A percentile compares a stretch with the other conserved stretches of the same genome.
Conservation (phyloP, 306 rosid genomes). For the Fragaria ananassa region DNA sequence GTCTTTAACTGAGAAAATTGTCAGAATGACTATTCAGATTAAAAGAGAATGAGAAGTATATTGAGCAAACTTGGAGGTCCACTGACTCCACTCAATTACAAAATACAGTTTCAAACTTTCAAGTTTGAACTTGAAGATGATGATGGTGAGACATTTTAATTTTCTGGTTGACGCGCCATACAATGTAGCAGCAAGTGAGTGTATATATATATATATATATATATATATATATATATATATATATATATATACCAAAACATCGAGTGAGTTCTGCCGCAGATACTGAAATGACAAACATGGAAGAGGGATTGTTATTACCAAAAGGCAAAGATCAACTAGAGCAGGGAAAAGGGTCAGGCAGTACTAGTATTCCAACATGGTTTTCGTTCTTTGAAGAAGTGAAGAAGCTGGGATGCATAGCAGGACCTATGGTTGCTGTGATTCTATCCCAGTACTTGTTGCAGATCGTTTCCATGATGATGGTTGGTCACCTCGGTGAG, state of each 20-base stretch:
- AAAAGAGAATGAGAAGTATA: too few relatives aligned
- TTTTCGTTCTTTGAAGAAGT: constrained; percentile 24
- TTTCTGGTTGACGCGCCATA: too few relatives aligned
- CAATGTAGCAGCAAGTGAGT: too few relatives aligned
- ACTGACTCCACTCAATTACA: too few relatives aligned
- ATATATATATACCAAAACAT: background rate
- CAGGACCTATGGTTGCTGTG: constrained; percentile 56
- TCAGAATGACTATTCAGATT: too few relatives aligned
- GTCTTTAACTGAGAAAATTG: too few relatives aligned
- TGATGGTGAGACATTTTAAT: too few relatives aligned
- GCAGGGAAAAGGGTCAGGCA: background rate
- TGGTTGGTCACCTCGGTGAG: constrained; percentile 61
- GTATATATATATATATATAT: too few relatives aligned
- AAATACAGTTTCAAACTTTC: too few relatives aligned
- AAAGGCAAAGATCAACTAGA: background rate
- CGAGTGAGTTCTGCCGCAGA: background rate
- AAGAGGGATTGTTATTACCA: background rate
- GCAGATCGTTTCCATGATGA: constrained; percentile 43
- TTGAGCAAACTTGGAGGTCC: too few relatives aligned
- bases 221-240: background rate
- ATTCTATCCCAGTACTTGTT: constrained; percentile 42
- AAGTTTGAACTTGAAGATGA: too few relatives aligned
- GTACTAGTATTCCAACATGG: constrained; percentile 1
- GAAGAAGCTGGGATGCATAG: constrained; percentile 36
- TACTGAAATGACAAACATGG: background rate